Base-by-base conservation (phyloP, 352 stramenopile species). In the Blastocystis sp. region DNA sequence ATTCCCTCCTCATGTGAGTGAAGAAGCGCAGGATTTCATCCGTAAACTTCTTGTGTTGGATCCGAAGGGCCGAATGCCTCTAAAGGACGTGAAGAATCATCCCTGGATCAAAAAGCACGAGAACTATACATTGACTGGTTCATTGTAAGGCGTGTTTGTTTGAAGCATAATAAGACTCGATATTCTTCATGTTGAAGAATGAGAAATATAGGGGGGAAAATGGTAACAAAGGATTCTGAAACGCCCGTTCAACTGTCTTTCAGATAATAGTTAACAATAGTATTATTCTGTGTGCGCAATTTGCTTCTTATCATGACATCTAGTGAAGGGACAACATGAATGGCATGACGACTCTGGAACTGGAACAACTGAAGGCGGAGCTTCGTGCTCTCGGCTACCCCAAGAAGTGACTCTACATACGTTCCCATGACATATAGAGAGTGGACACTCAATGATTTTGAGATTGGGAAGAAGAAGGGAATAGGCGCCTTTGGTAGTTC, bases 401-500 rank as follows among this genome's bases (percentile, higher is more conserved):
- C 26, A 85, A 85, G 50, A 85, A 85, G 74, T 85, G 50, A 10
- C 24, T 66, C 31, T 21, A 2, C 4, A 55, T 62, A 13, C 13
- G 51, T 67, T 12, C 9, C 21, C 16, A 33, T 16, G 37, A 41
- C 19, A 21, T 9, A 24, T 85, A 85, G 74, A 33, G 62, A 21
- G 21, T 89, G 79, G 79, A 29, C 35, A 50, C 31, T 89, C 26
- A 12, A n/a, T 9, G 98, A 99, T 92, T 99, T 99, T 94, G 97
- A 99, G 88, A 99, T 99, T 90, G 98, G 97, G 61, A 98, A 98
- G 80, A 96, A 96, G 0, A 93, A 99, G 45, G 97, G 97, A 9
- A 95, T 96, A 45, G 98, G 97, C 78, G 99, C 99, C 91, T 99
- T 99, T 91, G 97, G 97, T 65, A 96, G 39, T 1, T 45, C n/a